Conservation (phyloP, 176 grass and related monocot genomes). For the Oryza meridionalis region DNA sequence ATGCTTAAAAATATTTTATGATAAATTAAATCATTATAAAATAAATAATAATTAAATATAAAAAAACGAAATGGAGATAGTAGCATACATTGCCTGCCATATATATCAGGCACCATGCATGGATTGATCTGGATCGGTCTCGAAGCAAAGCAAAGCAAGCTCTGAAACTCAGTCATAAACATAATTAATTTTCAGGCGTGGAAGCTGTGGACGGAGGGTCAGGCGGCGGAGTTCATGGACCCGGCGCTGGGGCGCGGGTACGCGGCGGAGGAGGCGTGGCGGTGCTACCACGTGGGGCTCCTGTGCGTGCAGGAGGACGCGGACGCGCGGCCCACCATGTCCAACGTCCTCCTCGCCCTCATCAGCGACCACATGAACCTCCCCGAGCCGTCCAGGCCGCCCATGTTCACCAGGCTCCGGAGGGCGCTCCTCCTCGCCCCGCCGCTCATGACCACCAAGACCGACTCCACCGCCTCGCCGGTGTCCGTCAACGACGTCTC, state of each 20-base stretch:
- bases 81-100: too few relatives aligned
- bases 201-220: conserved; percentile 58
- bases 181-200: conserved; percentile 55
- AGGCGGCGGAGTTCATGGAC: conserved; percentile 62
- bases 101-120: too few relatives aligned
- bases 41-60: too few relatives aligned
- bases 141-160: neutral
- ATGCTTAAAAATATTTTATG: too few relatives aligned
- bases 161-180: neutral
- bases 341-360: conserved; percentile 68
- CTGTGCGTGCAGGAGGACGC: conserved; percentile 79
- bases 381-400: conserved; percentile 41
- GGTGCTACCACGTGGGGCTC: conserved; percentile 72
- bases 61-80: too few relatives aligned
- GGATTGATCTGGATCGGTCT: too few relatives aligned
- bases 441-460: conserved; percentile 35
- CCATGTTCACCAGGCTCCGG: conserved; percentile 43
- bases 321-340: conserved; percentile 80
- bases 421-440: neutral
- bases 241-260: conserved; percentile 41
- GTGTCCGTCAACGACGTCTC: conserved; percentile 70
- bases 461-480: conserved; percentile 35
- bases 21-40: too few relatives aligned
- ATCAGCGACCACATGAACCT: conserved; percentile 71
- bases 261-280: conserved; percentile 51